Percentiles rank a stretch among this genome's conserved stretches.
phyloP scores from a whole-genome alignment of 2,329 filamentous ascomycete species.

The Fusarium denticulatum region DNA sequence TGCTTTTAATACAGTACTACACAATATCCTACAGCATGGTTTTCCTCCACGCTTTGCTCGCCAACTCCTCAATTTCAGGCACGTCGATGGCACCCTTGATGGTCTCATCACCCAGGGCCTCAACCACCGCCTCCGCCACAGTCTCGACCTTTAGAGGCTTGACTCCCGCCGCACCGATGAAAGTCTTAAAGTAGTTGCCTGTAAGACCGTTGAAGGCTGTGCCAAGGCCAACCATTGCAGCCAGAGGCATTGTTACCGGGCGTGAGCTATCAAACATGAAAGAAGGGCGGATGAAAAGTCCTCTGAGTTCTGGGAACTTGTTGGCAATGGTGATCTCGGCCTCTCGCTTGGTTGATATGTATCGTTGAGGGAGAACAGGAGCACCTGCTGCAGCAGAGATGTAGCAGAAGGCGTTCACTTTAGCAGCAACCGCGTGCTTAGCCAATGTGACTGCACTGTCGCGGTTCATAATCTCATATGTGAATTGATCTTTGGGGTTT shows the following conservation, averaged over 20 bases:
- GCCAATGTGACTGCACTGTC: constrained; percentile 87
- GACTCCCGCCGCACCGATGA: constrained; percentile 84
- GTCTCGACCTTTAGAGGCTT: constrained; percentile 89
- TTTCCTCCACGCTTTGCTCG: constrained; percentile 86
- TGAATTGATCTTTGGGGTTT: constrained; percentile 79
- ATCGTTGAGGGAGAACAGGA: constrained; percentile 83
- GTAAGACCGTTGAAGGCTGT: constrained; percentile 80
- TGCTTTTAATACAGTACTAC: constrained; percentile 29
- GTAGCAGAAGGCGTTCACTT: constrained; percentile 80
- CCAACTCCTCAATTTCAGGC: constrained; percentile 81
- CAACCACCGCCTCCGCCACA: constrained; percentile 89
- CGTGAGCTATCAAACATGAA: constrained; percentile 91
- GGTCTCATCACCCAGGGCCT: constrained; percentile 79
- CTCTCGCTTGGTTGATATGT: constrained; percentile 91
- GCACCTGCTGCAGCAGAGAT: constrained; percentile 89
- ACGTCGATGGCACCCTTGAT: constrained; percentile 82
- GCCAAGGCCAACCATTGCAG: constrained; percentile 78
- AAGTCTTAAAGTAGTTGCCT: constrained; percentile 76
- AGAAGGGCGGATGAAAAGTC: constrained; percentile 83
- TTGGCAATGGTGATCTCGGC: constrained; percentile 81
- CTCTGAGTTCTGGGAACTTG: constrained; percentile 78
- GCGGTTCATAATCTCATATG: constrained; percentile 97
- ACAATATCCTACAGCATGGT: constrained; percentile 75
- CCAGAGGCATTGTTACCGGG: constrained; percentile 84
- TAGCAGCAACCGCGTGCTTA: constrained; percentile 73